Base-by-base conservation (phyloP, 148 eudicot species). In the Arbutus unedo region DNA sequence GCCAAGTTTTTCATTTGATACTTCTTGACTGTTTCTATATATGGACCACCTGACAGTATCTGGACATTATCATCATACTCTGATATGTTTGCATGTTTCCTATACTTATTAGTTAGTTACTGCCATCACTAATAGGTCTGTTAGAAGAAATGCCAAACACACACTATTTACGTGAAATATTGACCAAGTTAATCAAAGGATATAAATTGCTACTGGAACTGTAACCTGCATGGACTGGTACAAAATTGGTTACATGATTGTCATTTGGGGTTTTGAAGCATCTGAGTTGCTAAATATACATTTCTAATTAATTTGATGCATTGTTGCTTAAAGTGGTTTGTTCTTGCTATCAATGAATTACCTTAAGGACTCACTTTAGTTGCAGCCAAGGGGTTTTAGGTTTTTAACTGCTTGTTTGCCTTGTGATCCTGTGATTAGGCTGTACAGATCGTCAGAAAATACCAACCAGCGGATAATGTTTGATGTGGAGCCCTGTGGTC, bases 391-490 rank as follows among this genome's bases (percentile, higher is more conserved):
- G 74, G 72, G 49, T 41, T 85, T 51, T 78, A 54, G 64, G 76
- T 23, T 23, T 85, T 48, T 80, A 54, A 66, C 68, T 56, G 66
- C 48, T 85, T 49, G 47, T 73, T 49, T 83, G 9, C 77, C n/a
- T 4, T 73, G 9, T 82, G 25, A 45, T 23, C 51, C 41, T 82
- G 31, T 83, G 70, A 81, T 80, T 85, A 94, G 98, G 91, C 81
- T 97, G 62, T 97, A 97, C 87, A 90, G 99, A 87, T 93, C 98
- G 84, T 83, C 96, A 74, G 96, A 94, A 84, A 88, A 86, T 81
- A 97, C 99, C 78, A 97, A 97, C 81, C 99, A 97, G 84, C 90
- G 98, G 85, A 92, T 97, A 86, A 85, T 87, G 45, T 97, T 97
- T 85, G 99, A 97, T 87, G 88, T 93, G 81, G 98, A 97, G 82